Evolutionary conservation across 2,329 filamentous ascomycete genomes (phyloP).

Genomic region (Colletotrichum paranaense): DNA sequence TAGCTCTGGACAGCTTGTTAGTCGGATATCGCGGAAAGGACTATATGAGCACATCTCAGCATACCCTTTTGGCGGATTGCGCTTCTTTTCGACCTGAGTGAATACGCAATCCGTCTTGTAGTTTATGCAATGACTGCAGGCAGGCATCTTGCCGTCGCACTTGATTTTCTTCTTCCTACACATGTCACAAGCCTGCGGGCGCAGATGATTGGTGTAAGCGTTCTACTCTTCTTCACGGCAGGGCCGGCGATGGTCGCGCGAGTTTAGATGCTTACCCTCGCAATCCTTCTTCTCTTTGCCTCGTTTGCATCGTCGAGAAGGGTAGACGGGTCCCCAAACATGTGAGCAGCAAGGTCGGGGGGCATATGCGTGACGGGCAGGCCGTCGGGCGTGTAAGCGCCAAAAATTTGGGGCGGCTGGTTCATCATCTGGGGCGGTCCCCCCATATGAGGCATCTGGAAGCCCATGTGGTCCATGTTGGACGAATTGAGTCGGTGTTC

Average conservation of each 20-base stretch:
- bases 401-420: slow-evolving; percentile 77
- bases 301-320: slow-evolving; percentile 78
- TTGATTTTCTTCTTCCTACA: slow-evolving; percentile 98
- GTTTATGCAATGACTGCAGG: slow-evolving; percentile 95
- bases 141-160: slow-evolving; percentile 94
- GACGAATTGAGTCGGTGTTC: not conserved
- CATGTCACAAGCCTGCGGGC: slow-evolving; percentile 88
- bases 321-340: slow-evolving; percentile 68
- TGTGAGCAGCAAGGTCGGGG: slow-evolving; percentile 67
- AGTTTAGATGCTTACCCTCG: slow-evolving; percentile 67
- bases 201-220: slow-evolving; percentile 29
- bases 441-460: slow-evolving; percentile 67
- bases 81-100: slow-evolving; percentile 98
- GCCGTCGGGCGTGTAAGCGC: slow-evolving; percentile 69
- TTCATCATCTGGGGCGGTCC: slow-evolving; percentile 69
- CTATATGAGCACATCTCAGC: slow-evolving; percentile 38
- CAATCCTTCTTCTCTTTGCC: slow-evolving; percentile 88
- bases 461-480: slow-evolving; percentile 65
- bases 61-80: slow-evolving; percentile 95
- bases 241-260: not conserved
- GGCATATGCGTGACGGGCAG: slow-evolving; percentile 67
- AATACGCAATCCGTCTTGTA: slow-evolving; percentile 99
- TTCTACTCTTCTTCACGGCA: not conserved
- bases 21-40: not conserved
- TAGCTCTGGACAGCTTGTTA: slow-evolving; percentile 70